Conservation (phyloP, 176 grass and related monocot genomes). For the Ensete glaucum region DNA sequence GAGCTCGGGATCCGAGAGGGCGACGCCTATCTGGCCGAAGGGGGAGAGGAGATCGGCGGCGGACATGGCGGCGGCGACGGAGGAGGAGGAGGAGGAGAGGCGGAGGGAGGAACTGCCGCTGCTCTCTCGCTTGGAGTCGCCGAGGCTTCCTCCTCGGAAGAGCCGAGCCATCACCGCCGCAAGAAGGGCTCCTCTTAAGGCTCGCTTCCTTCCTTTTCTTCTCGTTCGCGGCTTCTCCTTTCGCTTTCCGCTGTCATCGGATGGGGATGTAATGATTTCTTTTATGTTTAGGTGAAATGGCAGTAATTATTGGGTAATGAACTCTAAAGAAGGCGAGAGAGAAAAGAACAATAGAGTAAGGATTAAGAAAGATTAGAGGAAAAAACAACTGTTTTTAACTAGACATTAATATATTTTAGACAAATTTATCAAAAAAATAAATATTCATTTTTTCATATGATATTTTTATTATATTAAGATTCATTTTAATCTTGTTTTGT, state of each 20-base stretch:
- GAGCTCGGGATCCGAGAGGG: conserved; percentile 49
- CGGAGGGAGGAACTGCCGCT: conserved; percentile 7
- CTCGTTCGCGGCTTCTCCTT: not conserved
- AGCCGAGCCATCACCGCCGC: conserved; percentile 45
- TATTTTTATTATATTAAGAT: too few relatives aligned
- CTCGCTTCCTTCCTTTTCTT: not conserved
- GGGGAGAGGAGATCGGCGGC: conserved; percentile 44
- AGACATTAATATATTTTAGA: too few relatives aligned
- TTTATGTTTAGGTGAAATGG: not conserved
- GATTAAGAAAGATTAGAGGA: too few relatives aligned
- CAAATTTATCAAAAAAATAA: too few relatives aligned
- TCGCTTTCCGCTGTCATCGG: not conserved
- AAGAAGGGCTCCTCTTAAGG: not conserved
- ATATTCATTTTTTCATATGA: too few relatives aligned
- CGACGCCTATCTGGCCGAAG: conserved; percentile 49
- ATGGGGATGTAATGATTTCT: not conserved
- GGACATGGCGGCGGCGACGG: not conserved
- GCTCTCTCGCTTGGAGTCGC: conserved; percentile 23
- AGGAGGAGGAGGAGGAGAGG: conserved; percentile 28
- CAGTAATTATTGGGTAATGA: too few relatives aligned
- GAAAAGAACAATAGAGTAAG: not conserved
- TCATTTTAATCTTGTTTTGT: too few relatives aligned
- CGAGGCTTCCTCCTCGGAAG: conserved; percentile 44
- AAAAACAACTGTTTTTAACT: too few relatives aligned
- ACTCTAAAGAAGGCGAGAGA: too few relatives aligned